Percentiles rank a stretch among this genome's conserved stretches.
Conservation (phyloP, 306 rosid genomes). For the Lablab purpureus region DNA sequence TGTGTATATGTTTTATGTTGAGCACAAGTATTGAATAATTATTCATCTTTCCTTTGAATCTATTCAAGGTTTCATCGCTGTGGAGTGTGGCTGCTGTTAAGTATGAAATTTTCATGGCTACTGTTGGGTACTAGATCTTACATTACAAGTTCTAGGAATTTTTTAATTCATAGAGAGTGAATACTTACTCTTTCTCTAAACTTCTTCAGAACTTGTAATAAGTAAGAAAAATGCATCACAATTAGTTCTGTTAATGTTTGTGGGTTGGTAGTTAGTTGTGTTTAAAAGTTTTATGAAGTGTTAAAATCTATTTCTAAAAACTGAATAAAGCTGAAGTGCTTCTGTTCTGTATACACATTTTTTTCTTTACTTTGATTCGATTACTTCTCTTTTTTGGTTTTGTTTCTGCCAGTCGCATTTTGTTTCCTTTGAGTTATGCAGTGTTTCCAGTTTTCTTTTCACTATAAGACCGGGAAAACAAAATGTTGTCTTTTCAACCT, state of each 20-base stretch:
- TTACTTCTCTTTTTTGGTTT: slow-evolving; percentile 2
- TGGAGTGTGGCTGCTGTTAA: slow-evolving; percentile 34
- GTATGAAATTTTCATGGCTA: slow-evolving; percentile 39
- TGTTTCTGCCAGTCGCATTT: slow-evolving; percentile 30
- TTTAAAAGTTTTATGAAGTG: background rate
- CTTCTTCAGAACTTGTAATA: background rate
- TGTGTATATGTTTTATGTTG: background rate
- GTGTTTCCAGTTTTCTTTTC: slow-evolving; percentile 17
- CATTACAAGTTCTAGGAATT: slow-evolving; percentile 28
- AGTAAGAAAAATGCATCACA: no score
- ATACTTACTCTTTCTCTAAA: slow-evolving; percentile 3
- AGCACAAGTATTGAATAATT: background rate
- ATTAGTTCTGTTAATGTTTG: no score
- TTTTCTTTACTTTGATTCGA: background rate
- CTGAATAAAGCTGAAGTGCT: slow-evolving; percentile 19
- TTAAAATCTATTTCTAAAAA: slow-evolving; percentile 19
- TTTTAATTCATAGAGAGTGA: background rate
- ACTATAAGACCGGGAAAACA: background rate
- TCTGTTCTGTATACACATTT: slow-evolving; percentile 26
- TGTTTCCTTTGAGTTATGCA: slow-evolving; percentile 16
- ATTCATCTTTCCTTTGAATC: slow-evolving; percentile 32
- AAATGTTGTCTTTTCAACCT: slow-evolving; percentile 30
- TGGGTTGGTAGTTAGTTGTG: no score
- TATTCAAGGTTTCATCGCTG: slow-evolving; percentile 21
- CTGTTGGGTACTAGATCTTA: slow-evolving; percentile 37